Evolutionary conservation across 1,139 yeast genomes (phyloP), one percentile per base, ranked within the genome.

Genomic region (Taiozyma sp.): DNA sequence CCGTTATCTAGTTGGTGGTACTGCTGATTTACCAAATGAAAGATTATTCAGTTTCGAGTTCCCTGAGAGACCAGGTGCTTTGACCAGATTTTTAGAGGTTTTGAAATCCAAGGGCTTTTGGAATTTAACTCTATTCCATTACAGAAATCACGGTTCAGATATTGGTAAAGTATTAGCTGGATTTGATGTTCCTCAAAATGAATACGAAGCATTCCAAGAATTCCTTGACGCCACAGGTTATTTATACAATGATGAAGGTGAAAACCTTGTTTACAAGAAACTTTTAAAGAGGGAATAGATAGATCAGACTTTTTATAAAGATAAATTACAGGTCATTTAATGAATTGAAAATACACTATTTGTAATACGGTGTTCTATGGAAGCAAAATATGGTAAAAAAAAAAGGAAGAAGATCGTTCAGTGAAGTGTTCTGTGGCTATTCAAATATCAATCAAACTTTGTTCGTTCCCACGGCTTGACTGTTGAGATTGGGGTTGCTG

Each of bases 61-160:
- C 74, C 99, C 99, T 13, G 99, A 93, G 67, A 83, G 95, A 62
- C 98, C 98, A 1, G 96, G 97, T 43, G 98, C 99, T 0, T 75
- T 93, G 62, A 80, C 85, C 48, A 85, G 80, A 53, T 93, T 93
- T 70, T 76, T 93, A 62, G 78, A 77, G 45, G 78, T 85, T 19
- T 71, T 93, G 63, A 81, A 85, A 62, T 37, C 41, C 7, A 37
- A 37, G 24, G 76, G 79, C 39, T 82, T 84, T 52, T 93, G 98
- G 98, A 93, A 91, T 65, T 81, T 95, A 53, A 86, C 97, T 4
- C 73, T 93, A 61, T 93, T 93, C 81, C 97, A 93, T 68, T 93
- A 93, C 70, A 83, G 99, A 75, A 91, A 93, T 70, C 95, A 90
- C 61, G 99, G 99, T 34, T 86, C 93, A 50, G 99, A 93, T 67